These are phyloP conservation scores for Cardamine resedifolia DNA, from an alignment of 345 rosid species.

Conservation along the genomic window DNA sequence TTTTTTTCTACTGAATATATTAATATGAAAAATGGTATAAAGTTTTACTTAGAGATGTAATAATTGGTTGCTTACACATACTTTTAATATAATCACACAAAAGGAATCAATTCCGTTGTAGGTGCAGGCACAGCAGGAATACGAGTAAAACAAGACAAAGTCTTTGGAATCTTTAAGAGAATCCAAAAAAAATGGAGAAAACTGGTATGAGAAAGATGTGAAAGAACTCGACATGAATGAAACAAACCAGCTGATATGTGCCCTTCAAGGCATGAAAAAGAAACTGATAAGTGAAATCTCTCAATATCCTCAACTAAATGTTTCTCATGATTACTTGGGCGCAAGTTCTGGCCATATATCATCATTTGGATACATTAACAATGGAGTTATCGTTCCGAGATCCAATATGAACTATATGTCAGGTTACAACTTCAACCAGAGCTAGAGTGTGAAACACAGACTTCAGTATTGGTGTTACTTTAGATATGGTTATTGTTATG, in stretches of 20 bases:
- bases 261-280: conserved; percentile 40
- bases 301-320: neutral
- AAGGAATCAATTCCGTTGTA: neutral
- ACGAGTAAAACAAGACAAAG: conserved; percentile 38
- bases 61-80: neutral
- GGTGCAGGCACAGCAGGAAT: conserved; percentile 32
- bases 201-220: conserved; percentile 56
- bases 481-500: neutral
- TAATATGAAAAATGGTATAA: too few species aligned
- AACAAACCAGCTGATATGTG: conserved; percentile 36
- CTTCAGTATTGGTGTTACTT: neutral
- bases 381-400: neutral
- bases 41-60: neutral
- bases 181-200: conserved; percentile 9
- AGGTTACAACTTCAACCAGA: conserved; percentile 12
- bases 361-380: neutral
- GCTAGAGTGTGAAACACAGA: neutral
- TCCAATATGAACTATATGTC: neutral
- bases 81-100: neutral
- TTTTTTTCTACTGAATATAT: neutral
- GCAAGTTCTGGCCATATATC: neutral
- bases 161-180: conserved; percentile 32
- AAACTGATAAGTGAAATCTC: conserved; percentile 33
- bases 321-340: neutral
- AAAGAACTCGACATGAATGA: conserved; percentile 37